Base-by-base conservation (phyloP, 148 eudicot genomes). In the Limonium bicolor region DNA sequence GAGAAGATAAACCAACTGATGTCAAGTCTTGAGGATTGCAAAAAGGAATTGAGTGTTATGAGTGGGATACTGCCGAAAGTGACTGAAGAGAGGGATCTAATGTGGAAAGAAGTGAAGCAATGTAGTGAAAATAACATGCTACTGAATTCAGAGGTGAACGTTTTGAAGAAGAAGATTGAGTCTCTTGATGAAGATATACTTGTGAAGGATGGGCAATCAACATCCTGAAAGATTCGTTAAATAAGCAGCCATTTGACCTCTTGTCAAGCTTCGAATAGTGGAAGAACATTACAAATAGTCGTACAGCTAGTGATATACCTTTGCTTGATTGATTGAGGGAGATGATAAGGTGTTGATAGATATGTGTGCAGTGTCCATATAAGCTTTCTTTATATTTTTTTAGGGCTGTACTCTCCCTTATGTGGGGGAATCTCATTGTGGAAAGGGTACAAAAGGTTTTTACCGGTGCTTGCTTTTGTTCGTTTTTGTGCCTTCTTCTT, bases 201-300 rank as follows among this genome's bases (percentile, higher is more conserved):
- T 21, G 26, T 83, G 4, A 88, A 77, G 68, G 97, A 88, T 69
- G 97, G 97, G 24, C 86, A 88, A 64, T 83, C 84, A 39, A 49
- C 81, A 83, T 88, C 36, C 53, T 88, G 9, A 80, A 69, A 49
- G 97, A 88, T 63, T 41, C 61, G 15, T 5, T 80, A 23, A 77
- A 73, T 7, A 66, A 30, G 35, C 79, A 77, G 48, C 81, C 97
- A 28, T 80, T 83, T 38, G 84, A 83, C 59, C 84, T 88, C 31
- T 65, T 88, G 54, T 56, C 67, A 13, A 71, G 73, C 56, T 78
- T 75, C 18, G 79, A 68, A n/a, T n/a, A n/a, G n/a, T n/a, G n/a
- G n/a, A n/a, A n/a, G n/a, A n/a, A n/a, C n/a, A n/a, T n/a, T n/a
- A n/a, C n/a, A n/a, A n/a, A n/a, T n/a, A n/a, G n/a, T n/a, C n/a